Evolutionary conservation across 2,329 filamentous ascomycete species (phyloP).

Genomic region (Plenodomus tracheiphilus): DNA sequence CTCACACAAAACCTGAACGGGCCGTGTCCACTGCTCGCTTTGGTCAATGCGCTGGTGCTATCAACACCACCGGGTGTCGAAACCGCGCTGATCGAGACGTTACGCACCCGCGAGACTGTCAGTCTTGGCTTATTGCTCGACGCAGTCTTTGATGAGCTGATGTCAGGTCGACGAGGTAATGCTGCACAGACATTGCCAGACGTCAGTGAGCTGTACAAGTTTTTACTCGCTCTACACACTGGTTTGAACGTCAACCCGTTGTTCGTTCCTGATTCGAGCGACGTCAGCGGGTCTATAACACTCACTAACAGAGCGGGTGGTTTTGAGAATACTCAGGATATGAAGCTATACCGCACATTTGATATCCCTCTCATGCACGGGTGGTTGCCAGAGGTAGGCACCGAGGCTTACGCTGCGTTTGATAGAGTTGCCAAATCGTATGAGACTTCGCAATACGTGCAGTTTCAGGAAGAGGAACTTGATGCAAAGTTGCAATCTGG

Average conservation of each 20-base stretch:
- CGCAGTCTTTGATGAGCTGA: conserved; percentile 90
- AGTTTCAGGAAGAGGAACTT: conserved; percentile 87
- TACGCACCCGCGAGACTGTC: conserved; percentile 82
- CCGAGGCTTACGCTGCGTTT: conserved; percentile 71
- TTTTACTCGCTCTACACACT: conserved; percentile 85
- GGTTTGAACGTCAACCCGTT: conserved; percentile 98
- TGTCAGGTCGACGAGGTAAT: conserved; percentile 71
- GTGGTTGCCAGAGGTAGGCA: conserved; percentile 75
- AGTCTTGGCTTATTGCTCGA: conserved; percentile 84
- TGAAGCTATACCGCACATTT: conserved; percentile 90
- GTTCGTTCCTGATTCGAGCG: conserved; percentile 65
- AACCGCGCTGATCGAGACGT: conserved; percentile 75
- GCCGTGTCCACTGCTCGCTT: conserved; percentile 86
- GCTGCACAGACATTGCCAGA: conserved; percentile 73
- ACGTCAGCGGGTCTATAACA: conserved; percentile 36
- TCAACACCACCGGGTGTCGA: conserved; percentile 70
- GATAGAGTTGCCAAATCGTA: conserved; percentile 78
- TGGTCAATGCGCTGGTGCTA: conserved; percentile 89
- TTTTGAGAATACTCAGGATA: conserved; percentile 85
- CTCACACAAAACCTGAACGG: conserved; percentile 93
- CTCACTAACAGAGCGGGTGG: conserved; percentile 60
- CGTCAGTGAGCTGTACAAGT: conserved; percentile 82
- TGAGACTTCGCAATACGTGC: conserved; percentile 86
- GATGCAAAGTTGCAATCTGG: conserved; percentile 71
- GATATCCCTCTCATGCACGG: conserved; percentile 87